A percentile compares a stretch with the other conserved stretches of the same genome.
Evolutionary conservation across 2,329 filamentous ascomycete species (phyloP).

Genomic region (Cytospora schulzeri): DNA sequence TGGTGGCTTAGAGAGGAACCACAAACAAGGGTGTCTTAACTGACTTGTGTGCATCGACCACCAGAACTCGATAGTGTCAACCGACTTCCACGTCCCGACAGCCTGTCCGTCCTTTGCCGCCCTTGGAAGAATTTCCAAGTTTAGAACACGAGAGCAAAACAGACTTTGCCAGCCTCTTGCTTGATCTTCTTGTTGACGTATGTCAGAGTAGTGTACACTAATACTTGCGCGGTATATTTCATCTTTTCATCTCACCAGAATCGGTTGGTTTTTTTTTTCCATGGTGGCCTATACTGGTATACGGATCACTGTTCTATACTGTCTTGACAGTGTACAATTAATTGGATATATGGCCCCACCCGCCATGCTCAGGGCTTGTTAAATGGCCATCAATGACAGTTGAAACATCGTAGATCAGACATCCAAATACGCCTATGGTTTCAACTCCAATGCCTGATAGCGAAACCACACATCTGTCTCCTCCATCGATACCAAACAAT

Average conservation of each 20-base stretch:
- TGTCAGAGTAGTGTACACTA: not conserved
- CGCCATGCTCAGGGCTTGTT: not conserved
- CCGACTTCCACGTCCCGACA: not conserved
- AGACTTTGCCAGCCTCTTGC: slow-evolving; percentile 1
- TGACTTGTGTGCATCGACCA: not conserved
- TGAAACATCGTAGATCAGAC: slow-evolving; percentile 13
- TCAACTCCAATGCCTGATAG: not conserved
- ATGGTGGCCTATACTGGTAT: too few relatives aligned
- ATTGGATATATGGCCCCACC: not conserved
- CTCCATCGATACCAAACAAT: not conserved
- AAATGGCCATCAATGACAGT: slow-evolving; percentile 3
- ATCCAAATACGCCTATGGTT: not conserved
- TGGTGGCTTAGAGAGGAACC: not conserved
- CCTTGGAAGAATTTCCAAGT: not conserved
- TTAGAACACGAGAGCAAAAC: not conserved
- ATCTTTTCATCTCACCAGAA: not conserved
- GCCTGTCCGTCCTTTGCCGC: not conserved
- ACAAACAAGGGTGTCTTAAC: not conserved
- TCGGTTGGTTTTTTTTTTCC: too few relatives aligned
- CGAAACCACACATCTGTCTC: not conserved
- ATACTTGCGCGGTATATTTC: not conserved
- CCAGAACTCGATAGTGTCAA: not conserved
- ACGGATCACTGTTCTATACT: not conserved
- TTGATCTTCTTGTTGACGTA: not conserved
- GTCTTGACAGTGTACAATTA: not conserved